phyloP scores from a whole-genome alignment of 75 land plant genomes.

The Pinus taeda region DNA sequence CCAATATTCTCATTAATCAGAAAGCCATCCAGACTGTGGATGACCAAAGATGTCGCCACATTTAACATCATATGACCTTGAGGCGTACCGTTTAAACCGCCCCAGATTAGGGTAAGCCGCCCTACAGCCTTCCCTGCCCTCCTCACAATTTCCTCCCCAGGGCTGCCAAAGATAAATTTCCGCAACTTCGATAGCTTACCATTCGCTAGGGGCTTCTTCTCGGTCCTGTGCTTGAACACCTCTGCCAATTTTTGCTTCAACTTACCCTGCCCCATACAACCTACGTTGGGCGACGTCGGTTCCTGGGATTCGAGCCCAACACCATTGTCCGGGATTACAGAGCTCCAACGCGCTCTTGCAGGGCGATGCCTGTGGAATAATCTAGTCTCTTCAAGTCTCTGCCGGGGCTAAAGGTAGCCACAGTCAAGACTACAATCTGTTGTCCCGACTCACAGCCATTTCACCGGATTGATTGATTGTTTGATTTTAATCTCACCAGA shows the following conservation, averaged over 20 bases:
- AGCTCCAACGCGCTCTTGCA: too few species aligned
- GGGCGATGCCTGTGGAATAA: background rate
- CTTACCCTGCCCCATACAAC: background rate
- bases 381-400: background rate
- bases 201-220: too few species aligned
- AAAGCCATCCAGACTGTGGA: background rate
- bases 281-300: background rate
- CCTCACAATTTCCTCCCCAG: background rate
- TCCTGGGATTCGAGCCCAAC: slow-evolving; percentile 7
- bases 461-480: too few species aligned
- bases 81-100: background rate
- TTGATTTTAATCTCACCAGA: too few species aligned
- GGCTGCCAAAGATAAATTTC: too few species aligned
- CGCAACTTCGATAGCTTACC: too few species aligned
- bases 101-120: background rate
- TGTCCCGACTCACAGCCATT: too few species aligned
- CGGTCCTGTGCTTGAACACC: too few species aligned
- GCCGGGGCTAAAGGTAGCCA: background rate
- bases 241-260: background rate
- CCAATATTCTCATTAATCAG: too few species aligned
- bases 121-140: too few species aligned
- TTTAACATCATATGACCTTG: background rate
- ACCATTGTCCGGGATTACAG: background rate
- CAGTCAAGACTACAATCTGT: background rate
- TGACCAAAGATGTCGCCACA: background rate